These are phyloP conservation scores for Pythium vanterpoolii DNA, from an alignment of 352 stramenopile species.

Conservation along the genomic window DNA sequence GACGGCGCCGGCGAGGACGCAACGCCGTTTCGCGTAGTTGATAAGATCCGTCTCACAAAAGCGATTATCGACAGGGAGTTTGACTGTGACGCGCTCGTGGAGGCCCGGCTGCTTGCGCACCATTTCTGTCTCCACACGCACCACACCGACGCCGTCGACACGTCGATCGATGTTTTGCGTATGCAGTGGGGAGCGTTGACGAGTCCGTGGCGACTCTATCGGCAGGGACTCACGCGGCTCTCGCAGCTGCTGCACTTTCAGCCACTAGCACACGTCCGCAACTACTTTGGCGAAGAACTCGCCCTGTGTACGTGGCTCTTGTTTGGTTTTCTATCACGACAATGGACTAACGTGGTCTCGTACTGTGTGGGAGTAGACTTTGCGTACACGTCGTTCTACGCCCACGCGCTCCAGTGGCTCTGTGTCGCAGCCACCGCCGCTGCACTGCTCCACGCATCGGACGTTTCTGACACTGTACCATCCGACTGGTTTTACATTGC, in stretches of 20 bases:
- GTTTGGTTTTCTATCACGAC: neutral
- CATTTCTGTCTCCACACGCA: slow-evolving; percentile 62
- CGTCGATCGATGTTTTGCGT: slow-evolving; percentile 56
- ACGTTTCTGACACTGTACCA: neutral
- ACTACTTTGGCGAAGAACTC: slow-evolving; percentile 82
- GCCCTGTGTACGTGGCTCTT: slow-evolving; percentile 54
- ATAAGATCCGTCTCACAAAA: slow-evolving; percentile 79
- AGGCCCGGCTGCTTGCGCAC: slow-evolving; percentile 42
- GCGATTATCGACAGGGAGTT: slow-evolving; percentile 66
- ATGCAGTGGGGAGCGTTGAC: slow-evolving; percentile 45
- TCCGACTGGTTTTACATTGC: slow-evolving; percentile 19
- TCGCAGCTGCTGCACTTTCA: slow-evolving; percentile 33
- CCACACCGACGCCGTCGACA: slow-evolving; percentile 59
- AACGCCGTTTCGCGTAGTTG: slow-evolving; percentile 66
- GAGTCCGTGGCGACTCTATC: slow-evolving; percentile 26
- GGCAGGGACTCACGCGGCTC: slow-evolving; percentile 10
- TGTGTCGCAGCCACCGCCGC: slow-evolving; percentile 23
- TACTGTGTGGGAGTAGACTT: slow-evolving; percentile 37
- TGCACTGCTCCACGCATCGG: slow-evolving; percentile 27
- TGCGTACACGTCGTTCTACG: slow-evolving; percentile 61
- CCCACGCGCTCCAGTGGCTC: slow-evolving; percentile 37
- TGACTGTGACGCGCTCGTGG: slow-evolving; percentile 61
- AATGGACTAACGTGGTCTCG: neutral
- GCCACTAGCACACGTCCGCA: slow-evolving; percentile 51
- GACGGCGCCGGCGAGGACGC: slow-evolving; percentile 32